A percentile compares a stretch with the other conserved stretches of the same genome.
Evolutionary conservation across 2,329 filamentous ascomycete species (phyloP).

Genomic region (Paramyrothecium sp.): DNA sequence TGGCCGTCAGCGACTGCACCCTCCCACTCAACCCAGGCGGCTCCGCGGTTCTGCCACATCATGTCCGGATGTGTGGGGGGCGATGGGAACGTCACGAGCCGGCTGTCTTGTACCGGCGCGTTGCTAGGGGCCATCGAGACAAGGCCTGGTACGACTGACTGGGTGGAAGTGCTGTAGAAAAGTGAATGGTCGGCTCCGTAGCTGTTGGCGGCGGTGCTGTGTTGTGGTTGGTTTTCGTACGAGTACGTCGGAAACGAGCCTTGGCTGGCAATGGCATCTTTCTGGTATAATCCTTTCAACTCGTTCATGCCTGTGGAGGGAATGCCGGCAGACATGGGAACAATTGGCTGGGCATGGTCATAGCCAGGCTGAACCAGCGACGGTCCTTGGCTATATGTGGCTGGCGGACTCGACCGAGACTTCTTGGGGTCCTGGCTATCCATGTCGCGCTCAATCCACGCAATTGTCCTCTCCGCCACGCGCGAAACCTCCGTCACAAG

Average conservation of each 20-base stretch:
- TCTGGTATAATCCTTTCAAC: slow-evolving; percentile 27
- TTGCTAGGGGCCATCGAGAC: slow-evolving; percentile 5
- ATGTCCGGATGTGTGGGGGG: slow-evolving; percentile 24
- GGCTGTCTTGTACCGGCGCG: slow-evolving; percentile 28
- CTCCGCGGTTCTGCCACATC: slow-evolving; percentile 34
- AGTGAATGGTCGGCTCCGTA: slow-evolving; percentile 25
- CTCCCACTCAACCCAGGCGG: slow-evolving; percentile 56
- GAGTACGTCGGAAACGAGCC: slow-evolving; percentile 26
- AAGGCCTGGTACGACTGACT: neutral
- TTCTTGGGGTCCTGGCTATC: slow-evolving; percentile 25
- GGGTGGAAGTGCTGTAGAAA: slow-evolving; percentile 23
- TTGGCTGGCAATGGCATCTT: slow-evolving; percentile 20
- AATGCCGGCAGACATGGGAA: slow-evolving; percentile 6
- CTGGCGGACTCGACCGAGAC: slow-evolving; percentile 8
- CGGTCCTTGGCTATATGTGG: slow-evolving; percentile 36
- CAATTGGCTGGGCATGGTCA: slow-evolving; percentile 16
- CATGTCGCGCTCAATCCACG: slow-evolving; percentile 52
- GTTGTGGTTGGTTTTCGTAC: slow-evolving; percentile 25
- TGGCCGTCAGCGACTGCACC: slow-evolving; percentile 48
- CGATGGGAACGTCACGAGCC: slow-evolving; percentile 37
- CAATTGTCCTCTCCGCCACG: slow-evolving; percentile 51
- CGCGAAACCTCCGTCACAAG: slow-evolving; percentile 42
- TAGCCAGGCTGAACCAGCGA: slow-evolving; percentile 18
- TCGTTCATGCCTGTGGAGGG: neutral
- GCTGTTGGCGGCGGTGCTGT: slow-evolving; percentile 9